These are phyloP conservation scores for Candida yuanshanica DNA, from an alignment of 805 yeast species.

Conservation along the genomic window DNA sequence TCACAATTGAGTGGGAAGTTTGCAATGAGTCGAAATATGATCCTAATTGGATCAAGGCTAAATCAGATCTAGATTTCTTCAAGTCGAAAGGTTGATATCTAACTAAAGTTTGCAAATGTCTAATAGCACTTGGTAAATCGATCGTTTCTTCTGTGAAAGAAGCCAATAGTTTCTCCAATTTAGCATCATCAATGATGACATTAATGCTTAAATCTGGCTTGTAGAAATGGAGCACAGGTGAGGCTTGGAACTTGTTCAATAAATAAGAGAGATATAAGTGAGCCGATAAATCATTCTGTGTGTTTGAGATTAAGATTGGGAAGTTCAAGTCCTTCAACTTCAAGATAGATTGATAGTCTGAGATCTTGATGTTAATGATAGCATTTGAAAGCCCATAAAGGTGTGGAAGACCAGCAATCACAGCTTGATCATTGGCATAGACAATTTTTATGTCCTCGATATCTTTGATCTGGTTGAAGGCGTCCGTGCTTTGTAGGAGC, in stretches of 20 bases:
- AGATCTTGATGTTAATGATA: slow-evolving; percentile 57
- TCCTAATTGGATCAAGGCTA: slow-evolving; percentile 43
- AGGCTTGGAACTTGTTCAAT: slow-evolving; percentile 40
- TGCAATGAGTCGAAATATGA: slow-evolving; percentile 40
- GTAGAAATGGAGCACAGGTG: slow-evolving; percentile 72
- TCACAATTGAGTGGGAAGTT: slow-evolving; percentile 36
- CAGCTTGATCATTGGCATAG: slow-evolving; percentile 44
- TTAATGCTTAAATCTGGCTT: slow-evolving; percentile 20
- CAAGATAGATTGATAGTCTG: slow-evolving; percentile 69
- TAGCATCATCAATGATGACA: slow-evolving; percentile 1
- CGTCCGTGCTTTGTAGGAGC: slow-evolving; percentile 7
- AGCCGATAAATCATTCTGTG: slow-evolving; percentile 44
- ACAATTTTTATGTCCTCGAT: slow-evolving; percentile 23
- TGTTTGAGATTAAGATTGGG: slow-evolving; percentile 63
- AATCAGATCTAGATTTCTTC: slow-evolving; percentile 1
- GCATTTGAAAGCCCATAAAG: slow-evolving; percentile 41
- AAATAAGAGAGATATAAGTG: slow-evolving; percentile 55
- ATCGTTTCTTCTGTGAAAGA: slow-evolving; percentile 6
- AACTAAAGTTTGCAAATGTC: slow-evolving; percentile 1
- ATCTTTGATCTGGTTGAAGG: slow-evolving; percentile 5
- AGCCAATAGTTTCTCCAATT: slow-evolving; percentile 1
- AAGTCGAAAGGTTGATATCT: slow-evolving; percentile 5
- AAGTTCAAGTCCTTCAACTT: slow-evolving; percentile 66
- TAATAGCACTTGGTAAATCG: slow-evolving; percentile 4
- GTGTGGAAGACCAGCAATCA: slow-evolving; percentile 57